Evolutionary conservation across 441 rosid species (phyloP), one percentile per base, ranked within the genome.

Genomic region (Lepidium campestre): DNA sequence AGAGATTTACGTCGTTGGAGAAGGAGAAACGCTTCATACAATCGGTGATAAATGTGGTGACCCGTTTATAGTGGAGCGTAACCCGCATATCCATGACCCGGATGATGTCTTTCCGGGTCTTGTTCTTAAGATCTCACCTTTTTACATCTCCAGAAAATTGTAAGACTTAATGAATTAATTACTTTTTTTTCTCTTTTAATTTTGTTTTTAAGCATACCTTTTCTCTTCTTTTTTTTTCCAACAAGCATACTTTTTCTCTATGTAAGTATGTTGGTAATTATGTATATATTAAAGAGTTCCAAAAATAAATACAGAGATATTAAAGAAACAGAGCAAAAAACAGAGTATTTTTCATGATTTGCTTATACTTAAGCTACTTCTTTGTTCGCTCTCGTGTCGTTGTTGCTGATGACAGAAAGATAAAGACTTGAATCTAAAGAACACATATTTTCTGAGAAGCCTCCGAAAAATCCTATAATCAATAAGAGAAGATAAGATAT

Each of bases 41-140:
- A 93, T 93, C 80, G 81, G 96, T 41, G 87, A 90, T 57, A 90
- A 88, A 83, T 93, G 98, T 59, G 83, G 85, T 7, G 98, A 93
- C 79, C 96, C 96, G 25, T 93, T 78, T 68, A 88, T 93, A 39
- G 92, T 90, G 14, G 98, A 93, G 81, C 82, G 83, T 14, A 93
- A 93, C 85, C 98, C 98, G 3, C 98, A 93, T 79, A 87, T 93
- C 81, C 93, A 90, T 61, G 97, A 93, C 64, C 94, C 98, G 19
- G 98, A 93, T 37, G 98, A 93, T 75, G 98, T 93, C 48, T 93
- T 81, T 45, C 98, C 97, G 0, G 98, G 98, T 40, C 91, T 93
- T 53, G 89, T 93, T 68, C 85, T 93, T 85, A 86, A 60, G 78
- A 90, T 90, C 60, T 76, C 82, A 23, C 82, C 94, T 63, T 78